These are phyloP conservation scores for Ceratocystis albifundus DNA, from an alignment of 2,329 filamentous ascomycete genomes.

Conservation along the genomic window DNA sequence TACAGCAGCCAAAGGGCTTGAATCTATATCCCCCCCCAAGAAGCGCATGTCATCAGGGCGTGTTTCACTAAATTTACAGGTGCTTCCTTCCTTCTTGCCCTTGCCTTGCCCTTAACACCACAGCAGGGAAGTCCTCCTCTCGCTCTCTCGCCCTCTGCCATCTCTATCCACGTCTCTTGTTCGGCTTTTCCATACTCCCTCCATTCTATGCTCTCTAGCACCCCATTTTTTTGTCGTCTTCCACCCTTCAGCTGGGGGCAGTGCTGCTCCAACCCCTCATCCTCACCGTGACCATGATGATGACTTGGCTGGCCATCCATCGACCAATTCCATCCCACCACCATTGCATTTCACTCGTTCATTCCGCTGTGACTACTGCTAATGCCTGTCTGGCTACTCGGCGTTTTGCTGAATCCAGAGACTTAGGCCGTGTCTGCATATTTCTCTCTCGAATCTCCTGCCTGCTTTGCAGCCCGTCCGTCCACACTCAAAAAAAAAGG, in stretches of 20 bases:
- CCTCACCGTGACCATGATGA: neutral
- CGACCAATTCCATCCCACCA: neutral
- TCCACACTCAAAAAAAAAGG: neutral
- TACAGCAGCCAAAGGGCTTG: neutral
- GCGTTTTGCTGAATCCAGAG: slow-evolving; percentile 1
- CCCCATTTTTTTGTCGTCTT: neutral
- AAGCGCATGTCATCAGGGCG: neutral
- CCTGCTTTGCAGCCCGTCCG: neutral
- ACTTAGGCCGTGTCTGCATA: slow-evolving; percentile 5
- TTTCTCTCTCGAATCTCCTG: neutral
- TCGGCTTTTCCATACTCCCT: neutral
- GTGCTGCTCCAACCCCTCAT: neutral
- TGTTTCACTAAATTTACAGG: neutral
- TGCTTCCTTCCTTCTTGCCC: neutral
- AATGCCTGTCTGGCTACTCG: slow-evolving; percentile 3
- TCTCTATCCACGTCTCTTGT: no score
- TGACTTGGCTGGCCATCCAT: neutral
- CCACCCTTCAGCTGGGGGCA: neutral
- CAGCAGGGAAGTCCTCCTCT: neutral
- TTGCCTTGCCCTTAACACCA: neutral
- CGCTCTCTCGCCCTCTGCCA: neutral
- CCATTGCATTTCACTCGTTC: neutral
- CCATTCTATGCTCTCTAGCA: neutral
- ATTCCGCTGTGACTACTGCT: neutral
- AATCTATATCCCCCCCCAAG: neutral